These are phyloP conservation scores for Sugiyamaella qingdaonensis DNA, from an alignment of 805 yeast species.

Conservation along the genomic window DNA sequence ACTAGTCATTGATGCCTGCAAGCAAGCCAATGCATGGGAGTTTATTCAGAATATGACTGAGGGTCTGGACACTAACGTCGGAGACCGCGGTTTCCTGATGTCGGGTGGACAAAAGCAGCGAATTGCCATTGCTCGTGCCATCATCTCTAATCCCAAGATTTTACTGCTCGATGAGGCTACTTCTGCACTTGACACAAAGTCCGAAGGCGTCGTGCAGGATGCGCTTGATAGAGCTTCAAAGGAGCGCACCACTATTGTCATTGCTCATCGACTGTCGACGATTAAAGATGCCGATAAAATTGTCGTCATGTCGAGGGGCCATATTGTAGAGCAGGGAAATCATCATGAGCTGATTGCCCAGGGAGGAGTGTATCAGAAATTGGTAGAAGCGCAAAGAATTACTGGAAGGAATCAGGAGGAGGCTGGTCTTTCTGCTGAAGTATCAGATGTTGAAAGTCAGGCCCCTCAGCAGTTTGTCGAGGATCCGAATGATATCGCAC, in stretches of 20 bases:
- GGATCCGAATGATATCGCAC: slow-evolving; percentile 7
- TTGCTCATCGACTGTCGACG: slow-evolving; percentile 56
- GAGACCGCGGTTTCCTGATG: slow-evolving; percentile 52
- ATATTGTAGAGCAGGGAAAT: slow-evolving; percentile 45
- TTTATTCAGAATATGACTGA: slow-evolving; percentile 61
- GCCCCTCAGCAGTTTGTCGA: slow-evolving; percentile 1
- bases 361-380: slow-evolving; percentile 29
- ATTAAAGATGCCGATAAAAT: slow-evolving; percentile 53
- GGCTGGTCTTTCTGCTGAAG: slow-evolving; percentile 4
- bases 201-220: slow-evolving; percentile 40
- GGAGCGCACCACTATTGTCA: slow-evolving; percentile 48
- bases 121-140: slow-evolving; percentile 61
- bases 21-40: slow-evolving; percentile 38
- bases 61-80: slow-evolving; percentile 72
- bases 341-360: slow-evolving; percentile 35
- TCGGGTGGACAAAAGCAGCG: slow-evolving; percentile 69
- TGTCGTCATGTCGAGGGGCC: slow-evolving; percentile 48
- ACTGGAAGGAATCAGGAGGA: slow-evolving; percentile 15
- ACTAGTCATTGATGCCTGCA: slow-evolving; percentile 35
- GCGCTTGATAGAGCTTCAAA: slow-evolving; percentile 36
- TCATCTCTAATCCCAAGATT: slow-evolving; percentile 53
- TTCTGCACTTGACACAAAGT: slow-evolving; percentile 47
- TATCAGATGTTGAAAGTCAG: slow-evolving; percentile 14
- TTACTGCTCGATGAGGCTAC: slow-evolving; percentile 58
- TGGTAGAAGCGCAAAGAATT: slow-evolving; percentile 38